Base-by-base conservation (phyloP, 2,329 filamentous ascomycete genomes). In the Clonostachys rosea region DNA sequence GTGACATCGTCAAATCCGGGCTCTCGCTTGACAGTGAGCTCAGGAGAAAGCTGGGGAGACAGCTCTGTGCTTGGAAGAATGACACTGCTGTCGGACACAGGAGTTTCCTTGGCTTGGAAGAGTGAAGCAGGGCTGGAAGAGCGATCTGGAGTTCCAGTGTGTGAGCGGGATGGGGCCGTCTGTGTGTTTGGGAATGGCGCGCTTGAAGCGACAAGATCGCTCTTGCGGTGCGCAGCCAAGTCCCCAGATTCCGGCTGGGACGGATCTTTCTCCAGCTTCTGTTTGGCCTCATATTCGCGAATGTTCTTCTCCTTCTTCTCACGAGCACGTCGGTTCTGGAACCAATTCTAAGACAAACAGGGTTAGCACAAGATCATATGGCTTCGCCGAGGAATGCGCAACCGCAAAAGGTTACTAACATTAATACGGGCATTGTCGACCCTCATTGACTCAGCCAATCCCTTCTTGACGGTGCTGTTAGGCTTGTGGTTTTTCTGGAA, bases 401-500 rank as follows among this genome's bases (percentile, higher is more conserved):
- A 30, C 24, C 8, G 24, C 24, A 5, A 30, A 30, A 10, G 40
- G 33, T 41, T n/a, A 34, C 67, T 54, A 65, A 84, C 81, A 56
- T 85, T 85, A 53, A 85, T 84, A 52, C 81, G 73, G 16, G 81
- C 75, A 53, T 81, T 73, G 52, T 84, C 81, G n/a, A 84, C 76
- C 45, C 74, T 71, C 70, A 85, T 81, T 7, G 74, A 68, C 53
- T 84, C 79, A 5, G 81, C 81, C 43, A 84, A 70, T 45, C 75
- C 72, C 52, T 79, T 79, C 62, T 85, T 85, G 34, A 73, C 71
- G 48, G 73, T 79, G 61, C 79, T 83, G 45, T 76, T 81, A 10
- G 81, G 81, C 63, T 85, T 85, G 52, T 78, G 76, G 59, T 84
- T 84, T 60, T 80, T 79, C 50, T 77, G 71, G 54, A 84, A 85